phyloP scores from a whole-genome alignment of 768 basidiomycete genomes.

The Suillus clintonianus region DNA sequence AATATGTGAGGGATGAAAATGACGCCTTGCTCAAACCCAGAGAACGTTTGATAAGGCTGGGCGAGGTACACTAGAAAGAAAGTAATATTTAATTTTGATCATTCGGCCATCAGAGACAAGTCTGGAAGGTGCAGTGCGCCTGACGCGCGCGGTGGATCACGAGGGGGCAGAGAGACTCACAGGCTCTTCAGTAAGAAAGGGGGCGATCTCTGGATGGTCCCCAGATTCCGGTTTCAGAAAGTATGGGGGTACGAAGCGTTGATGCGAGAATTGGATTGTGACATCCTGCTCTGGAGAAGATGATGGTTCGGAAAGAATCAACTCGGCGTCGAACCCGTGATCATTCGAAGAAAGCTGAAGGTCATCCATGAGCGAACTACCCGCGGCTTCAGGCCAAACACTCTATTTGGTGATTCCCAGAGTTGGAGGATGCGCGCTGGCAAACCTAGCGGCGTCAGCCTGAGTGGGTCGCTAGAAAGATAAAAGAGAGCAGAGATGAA shows the following conservation, averaged over 20 bases:
- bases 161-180: conserved; percentile 6
- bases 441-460: neutral
- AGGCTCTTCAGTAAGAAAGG: conserved; percentile 9
- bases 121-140: neutral
- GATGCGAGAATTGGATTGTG: conserved; percentile 1
- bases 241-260: conserved; percentile 1
- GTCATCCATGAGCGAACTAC: neutral
- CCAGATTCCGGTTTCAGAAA: neutral
- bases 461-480: neutral
- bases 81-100: conserved; percentile 3
- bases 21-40: conserved; percentile 33
- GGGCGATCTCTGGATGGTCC: conserved; percentile 5
- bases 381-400: neutral
- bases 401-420: neutral
- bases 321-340: neutral
- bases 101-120: neutral
- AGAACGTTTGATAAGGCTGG: conserved; percentile 19
- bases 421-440: neutral
- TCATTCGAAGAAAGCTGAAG: neutral
- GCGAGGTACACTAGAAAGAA: neutral
- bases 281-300: neutral
- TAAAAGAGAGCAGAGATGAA: neutral
- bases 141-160: neutral
- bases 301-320: neutral
- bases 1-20: conserved; percentile 38